Evolutionary conservation across 1,139 yeast species (phyloP), one percentile per base, ranked within the genome.

Genomic region (Candida sanyaensis): DNA sequence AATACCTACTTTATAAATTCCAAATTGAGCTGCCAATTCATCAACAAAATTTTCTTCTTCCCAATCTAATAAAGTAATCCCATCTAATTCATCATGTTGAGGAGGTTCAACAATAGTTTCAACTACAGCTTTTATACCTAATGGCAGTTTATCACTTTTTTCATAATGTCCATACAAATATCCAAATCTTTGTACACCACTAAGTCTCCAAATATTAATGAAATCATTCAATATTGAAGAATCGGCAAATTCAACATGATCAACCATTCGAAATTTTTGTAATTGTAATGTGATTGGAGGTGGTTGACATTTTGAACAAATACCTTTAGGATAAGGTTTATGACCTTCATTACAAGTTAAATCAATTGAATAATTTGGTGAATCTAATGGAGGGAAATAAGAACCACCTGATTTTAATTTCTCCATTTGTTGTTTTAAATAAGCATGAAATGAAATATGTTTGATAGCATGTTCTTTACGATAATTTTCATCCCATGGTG

Each of bases 251-350:
- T 93, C 98, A 29, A 93, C 95, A 69, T 95, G 98, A 66, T 95
- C 99, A 21, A 95, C 96, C 97, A 93, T 89, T 60, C 99, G 80
- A 65, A 88, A 95, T 42, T 79, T 76, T 65, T 95, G 99, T 63
- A 86, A 92, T 63, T 88, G 96, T 53, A 95, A 74, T 0, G 98
- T 91, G 50, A 95, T 90, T 0, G 97, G 96, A 1, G 96, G 84
- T 0, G 99, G 98, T 65, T 92, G 98, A 66, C 99, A 93, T 65
- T 91, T 90, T n/a, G 96, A 87, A 63, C 99, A 93, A 55, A 93
- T 91, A 0, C 98, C 97, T 47, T 75, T 78, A 1, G 99, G 98
- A 87, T 96, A 92, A 6, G 96, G 93, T 42, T 86, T 82, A 65
- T 93, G 99, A 0, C 97, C 97, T 39, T 83, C 77, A 1, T 78